Evolutionary conservation across 164 flowering plant genomes (phyloP).

Genomic region (Platanus orientalis): DNA sequence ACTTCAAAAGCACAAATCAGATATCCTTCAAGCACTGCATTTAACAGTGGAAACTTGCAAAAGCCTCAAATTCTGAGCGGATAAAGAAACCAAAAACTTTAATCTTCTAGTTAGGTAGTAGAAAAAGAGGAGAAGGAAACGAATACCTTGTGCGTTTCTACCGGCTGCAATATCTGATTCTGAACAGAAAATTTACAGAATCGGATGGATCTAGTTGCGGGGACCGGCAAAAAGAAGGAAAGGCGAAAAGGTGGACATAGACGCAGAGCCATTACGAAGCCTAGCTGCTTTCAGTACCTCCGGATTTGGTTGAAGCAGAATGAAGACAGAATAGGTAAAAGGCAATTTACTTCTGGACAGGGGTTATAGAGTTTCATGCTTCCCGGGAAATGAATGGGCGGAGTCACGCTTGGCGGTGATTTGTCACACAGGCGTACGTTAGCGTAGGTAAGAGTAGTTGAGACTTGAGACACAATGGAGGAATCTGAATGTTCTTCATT

Average conservation of each 20-base stretch:
- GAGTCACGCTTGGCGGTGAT: too few relatives aligned
- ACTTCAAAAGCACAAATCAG: too few relatives aligned
- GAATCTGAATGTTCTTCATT: too few relatives aligned
- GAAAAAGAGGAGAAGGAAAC: background rate
- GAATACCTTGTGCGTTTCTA: constrained; percentile 14
- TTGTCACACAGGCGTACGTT: too few relatives aligned
- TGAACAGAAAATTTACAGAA: constrained; percentile 8
- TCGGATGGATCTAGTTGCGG: background rate
- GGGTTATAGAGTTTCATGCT: background rate
- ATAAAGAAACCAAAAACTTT: background rate
- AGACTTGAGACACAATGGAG: too few relatives aligned
- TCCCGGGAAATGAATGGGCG: background rate
- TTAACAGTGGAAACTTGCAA: background rate
- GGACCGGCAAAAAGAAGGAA: constrained; percentile 4
- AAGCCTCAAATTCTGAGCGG: background rate
- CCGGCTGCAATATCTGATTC: constrained; percentile 2
- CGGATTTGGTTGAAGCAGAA: too few relatives aligned
- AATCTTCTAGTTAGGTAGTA: background rate
- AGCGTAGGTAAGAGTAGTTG: too few relatives aligned
- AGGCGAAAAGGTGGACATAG: constrained; percentile 8
- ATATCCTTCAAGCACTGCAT: background rate
- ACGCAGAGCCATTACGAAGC: constrained; percentile 18
- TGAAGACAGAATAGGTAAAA: too few relatives aligned
- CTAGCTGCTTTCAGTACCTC: background rate
- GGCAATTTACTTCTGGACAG: too few relatives aligned